Percentiles rank a stretch among this genome's conserved stretches.
Evolutionary conservation across 768 basidiomycete species (phyloP).

Genomic region (Roridomyces roridus): DNA sequence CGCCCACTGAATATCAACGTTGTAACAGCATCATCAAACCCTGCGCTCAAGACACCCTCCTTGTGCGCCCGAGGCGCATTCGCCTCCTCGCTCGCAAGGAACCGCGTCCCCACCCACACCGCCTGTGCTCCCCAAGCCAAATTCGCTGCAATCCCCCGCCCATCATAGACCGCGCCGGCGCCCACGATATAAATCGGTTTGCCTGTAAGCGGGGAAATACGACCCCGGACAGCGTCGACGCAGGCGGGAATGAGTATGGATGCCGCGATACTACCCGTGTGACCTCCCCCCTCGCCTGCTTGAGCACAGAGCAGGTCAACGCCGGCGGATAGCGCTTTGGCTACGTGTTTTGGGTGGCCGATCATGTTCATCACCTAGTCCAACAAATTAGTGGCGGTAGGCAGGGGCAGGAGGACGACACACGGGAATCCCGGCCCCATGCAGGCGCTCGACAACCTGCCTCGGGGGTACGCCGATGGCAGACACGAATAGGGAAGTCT

Average conservation of each 20-base stretch:
- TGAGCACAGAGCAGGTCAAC: slow-evolving; percentile 95
- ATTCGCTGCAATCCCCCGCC: slow-evolving; percentile 86
- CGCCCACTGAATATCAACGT: slow-evolving; percentile 93
- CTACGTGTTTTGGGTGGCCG: slow-evolving; percentile 91
- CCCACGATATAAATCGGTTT: slow-evolving; percentile 87
- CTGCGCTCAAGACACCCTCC: slow-evolving; percentile 69
- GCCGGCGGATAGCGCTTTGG: slow-evolving; percentile 81
- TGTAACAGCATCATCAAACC: slow-evolving; percentile 78
- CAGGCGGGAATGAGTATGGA: slow-evolving; percentile 91
- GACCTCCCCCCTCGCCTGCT: slow-evolving; percentile 90
- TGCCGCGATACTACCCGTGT: slow-evolving; percentile 85
- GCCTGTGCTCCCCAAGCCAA: slow-evolving; percentile 89
- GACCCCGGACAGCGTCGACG: slow-evolving; percentile 82
- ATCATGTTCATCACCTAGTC: slow-evolving; percentile 65
- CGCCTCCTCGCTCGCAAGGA: slow-evolving; percentile 84
- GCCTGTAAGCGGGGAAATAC: slow-evolving; percentile 80
- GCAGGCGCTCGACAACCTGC: slow-evolving; percentile 79
- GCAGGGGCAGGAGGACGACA: background rate
- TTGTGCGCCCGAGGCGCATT: slow-evolving; percentile 87
- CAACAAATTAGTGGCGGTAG: too few relatives aligned
- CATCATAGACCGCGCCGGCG: slow-evolving; percentile 92
- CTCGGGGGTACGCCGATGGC: slow-evolving; percentile 89
- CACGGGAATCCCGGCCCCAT: slow-evolving; percentile 81
- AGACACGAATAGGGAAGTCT: slow-evolving; percentile 86
- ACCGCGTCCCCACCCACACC: slow-evolving; percentile 89